Evolutionary conservation across 2,329 filamentous ascomycete genomes (phyloP).

Genomic region (Cyclaneusma minus): DNA sequence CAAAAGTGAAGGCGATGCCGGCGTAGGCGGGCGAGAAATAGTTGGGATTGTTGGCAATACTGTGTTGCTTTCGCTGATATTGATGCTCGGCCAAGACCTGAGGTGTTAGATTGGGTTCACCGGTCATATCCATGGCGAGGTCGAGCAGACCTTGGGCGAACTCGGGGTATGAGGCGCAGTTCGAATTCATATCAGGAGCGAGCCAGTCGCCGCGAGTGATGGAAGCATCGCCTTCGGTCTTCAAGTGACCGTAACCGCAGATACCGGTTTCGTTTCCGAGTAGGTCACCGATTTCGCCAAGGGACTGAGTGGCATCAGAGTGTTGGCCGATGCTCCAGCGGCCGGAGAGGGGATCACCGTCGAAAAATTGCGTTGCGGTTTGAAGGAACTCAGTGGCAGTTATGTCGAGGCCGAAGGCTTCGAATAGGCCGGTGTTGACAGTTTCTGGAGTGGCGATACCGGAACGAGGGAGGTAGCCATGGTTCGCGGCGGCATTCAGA

Average conservation of each 20-base stretch:
- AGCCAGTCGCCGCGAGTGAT: slow-evolving; percentile 4
- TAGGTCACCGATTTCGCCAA: slow-evolving; percentile 4
- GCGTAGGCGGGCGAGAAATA: neutral
- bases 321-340: slow-evolving; percentile 8
- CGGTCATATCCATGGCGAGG: slow-evolving; percentile 2
- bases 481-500: slow-evolving; percentile 17
- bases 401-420: slow-evolving; percentile 8
- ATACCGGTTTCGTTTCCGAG: slow-evolving; percentile 8
- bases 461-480: slow-evolving; percentile 12
- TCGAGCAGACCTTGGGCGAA: slow-evolving; percentile 8
- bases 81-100: slow-evolving; percentile 7
- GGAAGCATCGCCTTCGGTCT: slow-evolving; percentile 6
- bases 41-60: neutral
- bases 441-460: slow-evolving; percentile 5
- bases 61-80: slow-evolving; percentile 7
- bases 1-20: neutral
- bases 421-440: slow-evolving; percentile 4
- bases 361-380: slow-evolving; percentile 7
- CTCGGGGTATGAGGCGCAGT: slow-evolving; percentile 9
- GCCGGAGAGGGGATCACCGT: slow-evolving; percentile 8
- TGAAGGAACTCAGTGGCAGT: slow-evolving; percentile 8
- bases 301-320: slow-evolving; percentile 5
- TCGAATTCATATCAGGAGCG: slow-evolving; percentile 7
- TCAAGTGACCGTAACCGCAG: slow-evolving; percentile 6
- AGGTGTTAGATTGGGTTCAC: slow-evolving; percentile 4